phyloP scores from a whole-genome alignment of 2,329 filamentous ascomycete genomes.

The Verticillium albo-atrum region DNA sequence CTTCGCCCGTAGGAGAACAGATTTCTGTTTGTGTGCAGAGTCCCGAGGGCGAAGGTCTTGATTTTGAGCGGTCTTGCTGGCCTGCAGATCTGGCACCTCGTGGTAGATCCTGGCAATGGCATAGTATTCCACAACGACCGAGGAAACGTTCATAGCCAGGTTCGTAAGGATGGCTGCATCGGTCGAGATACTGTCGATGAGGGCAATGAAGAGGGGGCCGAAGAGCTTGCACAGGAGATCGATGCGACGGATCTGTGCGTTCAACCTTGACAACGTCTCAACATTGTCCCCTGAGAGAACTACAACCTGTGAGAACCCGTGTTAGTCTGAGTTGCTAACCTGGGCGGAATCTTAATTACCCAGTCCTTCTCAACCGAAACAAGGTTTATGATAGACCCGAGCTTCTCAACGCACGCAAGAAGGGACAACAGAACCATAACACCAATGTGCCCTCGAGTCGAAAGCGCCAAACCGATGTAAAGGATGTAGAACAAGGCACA shows the following conservation, averaged over 20 bases:
- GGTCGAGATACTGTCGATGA: conserved; percentile 45
- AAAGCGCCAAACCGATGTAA: not conserved
- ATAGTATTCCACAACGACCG: conserved; percentile 47
- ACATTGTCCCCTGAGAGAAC: conserved; percentile 8
- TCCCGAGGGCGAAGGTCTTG: not conserved
- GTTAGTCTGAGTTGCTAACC: too few species aligned
- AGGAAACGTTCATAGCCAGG: conserved; percentile 43
- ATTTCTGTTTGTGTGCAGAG: not conserved
- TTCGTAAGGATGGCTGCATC: conserved; percentile 42
- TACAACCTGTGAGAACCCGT: too few species aligned
- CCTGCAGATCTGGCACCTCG: conserved; percentile 19
- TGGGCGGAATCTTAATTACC: too few species aligned
- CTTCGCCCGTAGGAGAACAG: too few species aligned
- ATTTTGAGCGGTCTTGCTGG: conserved; percentile 8
- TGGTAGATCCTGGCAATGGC: conserved; percentile 35
- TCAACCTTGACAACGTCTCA: conserved; percentile 33
- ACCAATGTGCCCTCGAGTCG: not conserved
- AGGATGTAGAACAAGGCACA: conserved; percentile 5
- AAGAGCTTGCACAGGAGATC: conserved; percentile 56
- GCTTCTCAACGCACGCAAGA: conserved; percentile 58
- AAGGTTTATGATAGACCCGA: conserved; percentile 59
- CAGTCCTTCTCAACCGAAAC: conserved; percentile 70
- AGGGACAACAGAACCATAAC: not conserved
- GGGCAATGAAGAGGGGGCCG: conserved; percentile 50
- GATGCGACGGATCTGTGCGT: conserved; percentile 58